Conservation (phyloP, 2,329 filamentous ascomycete species). For the Periconia macrospinosa region DNA sequence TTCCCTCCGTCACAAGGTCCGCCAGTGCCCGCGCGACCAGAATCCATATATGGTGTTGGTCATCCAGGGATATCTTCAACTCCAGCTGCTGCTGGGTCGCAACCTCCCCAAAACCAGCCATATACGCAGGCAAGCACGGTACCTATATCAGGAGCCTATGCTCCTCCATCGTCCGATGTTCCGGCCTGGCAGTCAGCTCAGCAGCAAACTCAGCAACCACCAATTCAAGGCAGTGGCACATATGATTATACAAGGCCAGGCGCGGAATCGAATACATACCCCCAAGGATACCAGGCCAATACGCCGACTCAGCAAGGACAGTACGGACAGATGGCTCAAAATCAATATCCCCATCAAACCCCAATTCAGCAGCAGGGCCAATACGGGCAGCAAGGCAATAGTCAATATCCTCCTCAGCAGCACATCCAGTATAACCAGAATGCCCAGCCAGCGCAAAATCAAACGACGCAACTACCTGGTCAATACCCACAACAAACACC, state of each 20-base stretch:
- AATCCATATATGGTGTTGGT: constrained; percentile 31
- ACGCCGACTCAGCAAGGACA: constrained; percentile 11
- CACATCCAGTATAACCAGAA: constrained; percentile 16
- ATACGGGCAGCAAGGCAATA: constrained; percentile 11
- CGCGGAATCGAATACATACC: constrained; percentile 27
- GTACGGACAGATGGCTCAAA: constrained; percentile 15
- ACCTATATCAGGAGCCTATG: constrained; percentile 31
- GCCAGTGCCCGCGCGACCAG: constrained; percentile 20
- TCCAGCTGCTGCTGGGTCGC: constrained; percentile 21
- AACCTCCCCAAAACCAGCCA: constrained; percentile 12
- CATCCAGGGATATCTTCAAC: constrained; percentile 19
- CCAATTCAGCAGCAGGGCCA: constrained; percentile 13
- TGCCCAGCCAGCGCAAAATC: constrained; percentile 14
- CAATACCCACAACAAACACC: constrained; percentile 13
- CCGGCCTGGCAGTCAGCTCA: constrained; percentile 33
- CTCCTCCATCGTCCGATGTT: constrained; percentile 40
- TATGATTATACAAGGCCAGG: constrained; percentile 35
- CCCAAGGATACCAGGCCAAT: constrained; percentile 29
- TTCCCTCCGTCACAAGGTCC: constrained; percentile 27
- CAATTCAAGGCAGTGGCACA: constrained; percentile 34
- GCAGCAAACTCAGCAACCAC: constrained; percentile 28
- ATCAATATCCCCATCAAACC: constrained; percentile 13
- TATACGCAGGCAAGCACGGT: neutral
- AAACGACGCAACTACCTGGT: constrained; percentile 5
- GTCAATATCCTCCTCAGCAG: constrained; percentile 7